Evolutionary conservation across 2,329 filamentous ascomycete genomes (phyloP), one percentile per base, ranked within the genome.

Genomic region (Penicillium sp.): DNA sequence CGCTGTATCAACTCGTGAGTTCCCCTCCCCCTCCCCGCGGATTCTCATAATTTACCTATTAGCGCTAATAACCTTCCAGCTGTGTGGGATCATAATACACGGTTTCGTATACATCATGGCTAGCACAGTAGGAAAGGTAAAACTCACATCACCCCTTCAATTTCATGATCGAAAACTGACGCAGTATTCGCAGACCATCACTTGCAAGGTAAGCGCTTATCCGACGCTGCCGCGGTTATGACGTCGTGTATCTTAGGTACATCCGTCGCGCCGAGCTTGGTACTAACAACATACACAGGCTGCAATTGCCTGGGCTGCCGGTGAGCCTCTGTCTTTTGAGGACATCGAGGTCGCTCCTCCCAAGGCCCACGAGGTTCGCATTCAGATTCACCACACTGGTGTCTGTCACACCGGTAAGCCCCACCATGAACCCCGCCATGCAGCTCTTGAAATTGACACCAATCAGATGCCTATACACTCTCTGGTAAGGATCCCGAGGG

Each of bases 401-500:
- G 93, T 98, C 69, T 98, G 93, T 78, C 93, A 98, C 77, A 98
- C 91, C 69, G 88, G 88, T 93, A 74, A 60, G 70, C 65, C 40
- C 46, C 43, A 50, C 51, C 13, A 23, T 44, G 1, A 9, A 43
- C 42, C 42, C 42, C 47, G 44, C 51, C 22, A 27, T 29, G 29
- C 23, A n/a, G 38, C 18, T 29, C 16, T 6, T 2, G 27, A 31
- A 38, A 32, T 24, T 52, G 28, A 56, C 48, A 39, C 16, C 16
- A 32, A 22, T 20, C 40, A 86, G 89, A 95, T 78, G 89, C 93
- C 65, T 96, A 95, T 79, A 94, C 88, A 46, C 81, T 95, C 54
- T 94, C 88, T 44, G 93, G 93, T 57, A 97, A 96, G 77, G 93
- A 98, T 66, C 91, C 93, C 44, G 93, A 98, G 76, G 93, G 89